Conservation (phyloP, 768 basidiomycete species). For the Boletus pseudopeckii region DNA sequence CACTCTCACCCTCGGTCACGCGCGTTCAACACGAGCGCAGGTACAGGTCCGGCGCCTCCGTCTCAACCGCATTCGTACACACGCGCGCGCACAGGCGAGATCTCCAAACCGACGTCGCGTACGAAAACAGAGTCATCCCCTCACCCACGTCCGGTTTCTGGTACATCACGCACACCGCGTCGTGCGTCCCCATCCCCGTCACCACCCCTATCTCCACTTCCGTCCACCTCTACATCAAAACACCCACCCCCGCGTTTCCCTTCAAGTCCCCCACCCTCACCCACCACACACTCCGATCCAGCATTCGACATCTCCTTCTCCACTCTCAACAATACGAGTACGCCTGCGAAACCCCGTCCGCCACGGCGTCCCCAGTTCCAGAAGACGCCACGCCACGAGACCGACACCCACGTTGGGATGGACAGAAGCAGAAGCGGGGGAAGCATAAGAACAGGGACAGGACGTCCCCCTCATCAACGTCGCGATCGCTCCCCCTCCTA, state of each 20-base stretch:
- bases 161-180: background rate
- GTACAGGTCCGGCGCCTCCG: background rate
- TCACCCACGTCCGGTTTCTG: background rate
- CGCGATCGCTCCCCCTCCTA: conserved; percentile 11
- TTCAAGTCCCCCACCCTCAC: background rate
- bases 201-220: background rate
- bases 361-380: conserved; percentile 1
- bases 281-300: conserved; percentile 8
- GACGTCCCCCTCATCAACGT: background rate
- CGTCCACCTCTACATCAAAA: background rate
- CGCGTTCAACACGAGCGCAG: background rate
- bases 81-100: background rate
- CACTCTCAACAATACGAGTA: conserved; percentile 24
- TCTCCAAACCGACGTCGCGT: background rate
- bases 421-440: background rate
- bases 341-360: conserved; percentile 24
- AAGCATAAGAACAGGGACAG: background rate
- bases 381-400: background rate
- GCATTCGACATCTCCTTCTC: conserved; percentile 27
- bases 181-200: background rate
- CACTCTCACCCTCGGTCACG: background rate
- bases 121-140: background rate
- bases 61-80: background rate
- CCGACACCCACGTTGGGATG: background rate
- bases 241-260: background rate